A percentile compares a stretch with the other conserved stretches of the same genome.
Evolutionary conservation across 768 basidiomycete genomes (phyloP).

Genomic region (Panaeolus papilionaceus): DNA sequence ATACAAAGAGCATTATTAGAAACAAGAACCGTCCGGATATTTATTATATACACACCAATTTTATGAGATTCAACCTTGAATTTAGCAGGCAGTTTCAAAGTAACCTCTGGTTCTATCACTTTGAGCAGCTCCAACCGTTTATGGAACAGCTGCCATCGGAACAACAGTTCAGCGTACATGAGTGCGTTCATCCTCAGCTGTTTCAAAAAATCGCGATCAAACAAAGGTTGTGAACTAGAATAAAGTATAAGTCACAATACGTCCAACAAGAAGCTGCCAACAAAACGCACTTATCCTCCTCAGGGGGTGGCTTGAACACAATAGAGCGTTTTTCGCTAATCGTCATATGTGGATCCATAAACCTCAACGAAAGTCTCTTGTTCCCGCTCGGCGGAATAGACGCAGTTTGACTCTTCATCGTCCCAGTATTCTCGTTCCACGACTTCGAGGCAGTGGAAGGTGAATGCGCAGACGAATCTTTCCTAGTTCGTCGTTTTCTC

Average conservation of each 20-base stretch:
- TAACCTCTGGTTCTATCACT: constrained; percentile 48
- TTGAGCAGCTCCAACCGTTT: constrained; percentile 81
- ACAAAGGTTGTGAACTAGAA: constrained; percentile 33
- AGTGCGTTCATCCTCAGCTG: constrained; percentile 61
- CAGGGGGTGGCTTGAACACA: constrained; percentile 42
- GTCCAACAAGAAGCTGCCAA: constrained; percentile 13
- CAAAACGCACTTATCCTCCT: constrained; percentile 32
- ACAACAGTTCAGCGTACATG: constrained; percentile 77
- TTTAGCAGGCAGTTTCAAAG: constrained; percentile 22
- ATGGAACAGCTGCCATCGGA: constrained; percentile 72
- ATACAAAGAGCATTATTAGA: neutral
- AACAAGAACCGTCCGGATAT: neutral
- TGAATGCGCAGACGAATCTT: constrained; percentile 35
- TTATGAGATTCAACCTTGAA: constrained; percentile 33
- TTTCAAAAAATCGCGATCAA: constrained; percentile 46
- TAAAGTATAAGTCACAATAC: constrained; percentile 15
- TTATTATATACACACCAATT: constrained; percentile 38
- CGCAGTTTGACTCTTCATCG: constrained; percentile 32
- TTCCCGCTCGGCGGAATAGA: constrained; percentile 51
- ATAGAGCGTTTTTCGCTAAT: constrained; percentile 33
- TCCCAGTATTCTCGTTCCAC: constrained; percentile 53
- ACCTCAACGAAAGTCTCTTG: constrained; percentile 50
- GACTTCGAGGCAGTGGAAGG: constrained; percentile 53
- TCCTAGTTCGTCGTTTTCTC: constrained; percentile 31
- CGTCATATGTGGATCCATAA: constrained; percentile 35